Conservation (phyloP, 1,284 basidiomycete species). For the Papiliotrema terrestris region DNA sequence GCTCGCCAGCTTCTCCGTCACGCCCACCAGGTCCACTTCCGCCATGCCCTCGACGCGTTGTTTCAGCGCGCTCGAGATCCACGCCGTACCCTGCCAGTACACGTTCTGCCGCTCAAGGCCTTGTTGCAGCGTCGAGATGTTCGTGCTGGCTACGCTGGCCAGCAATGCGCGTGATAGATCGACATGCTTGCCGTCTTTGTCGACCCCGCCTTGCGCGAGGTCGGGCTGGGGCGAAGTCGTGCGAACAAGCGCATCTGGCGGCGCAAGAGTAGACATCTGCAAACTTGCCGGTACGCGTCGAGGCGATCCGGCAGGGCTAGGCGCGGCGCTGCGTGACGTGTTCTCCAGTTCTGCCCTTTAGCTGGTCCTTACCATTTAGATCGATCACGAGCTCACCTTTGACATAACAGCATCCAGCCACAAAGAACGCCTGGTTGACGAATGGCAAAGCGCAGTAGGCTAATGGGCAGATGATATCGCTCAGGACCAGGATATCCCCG, state of each 20-base stretch:
- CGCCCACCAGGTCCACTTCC: slow-evolving; percentile 22
- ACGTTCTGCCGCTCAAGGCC: slow-evolving; percentile 17
- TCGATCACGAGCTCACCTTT: slow-evolving; percentile 11
- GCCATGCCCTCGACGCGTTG: slow-evolving; percentile 22
- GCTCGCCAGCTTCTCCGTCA: slow-evolving; percentile 25
- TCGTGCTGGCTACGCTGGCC: slow-evolving; percentile 13
- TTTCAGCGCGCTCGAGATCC: slow-evolving; percentile 18
- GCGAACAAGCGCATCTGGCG: not conserved
- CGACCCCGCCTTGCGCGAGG: not conserved
- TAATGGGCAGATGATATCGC: slow-evolving; percentile 21
- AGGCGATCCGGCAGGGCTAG: not conserved
- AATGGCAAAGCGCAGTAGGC: slow-evolving; percentile 20
- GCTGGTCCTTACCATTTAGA: not conserved
- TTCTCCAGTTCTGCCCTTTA: not conserved
- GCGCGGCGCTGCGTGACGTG: not conserved
- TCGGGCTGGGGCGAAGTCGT: not conserved
- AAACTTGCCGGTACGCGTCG: not conserved
- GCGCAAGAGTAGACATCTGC: not conserved
- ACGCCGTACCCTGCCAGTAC: slow-evolving; percentile 24
- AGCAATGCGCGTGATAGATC: slow-evolving; percentile 18
- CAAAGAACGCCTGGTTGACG: slow-evolving; percentile 24
- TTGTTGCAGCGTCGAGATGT: slow-evolving; percentile 20
- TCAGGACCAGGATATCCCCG: slow-evolving; percentile 24
- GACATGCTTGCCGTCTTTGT: slow-evolving; percentile 15
- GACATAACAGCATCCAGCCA: slow-evolving; percentile 27